Percentiles rank a stretch among this genome's conserved stretches.
These are phyloP conservation scores for Citrullus mucosospermus DNA, from an alignment of 306 rosid species.

Conservation along the genomic window DNA sequence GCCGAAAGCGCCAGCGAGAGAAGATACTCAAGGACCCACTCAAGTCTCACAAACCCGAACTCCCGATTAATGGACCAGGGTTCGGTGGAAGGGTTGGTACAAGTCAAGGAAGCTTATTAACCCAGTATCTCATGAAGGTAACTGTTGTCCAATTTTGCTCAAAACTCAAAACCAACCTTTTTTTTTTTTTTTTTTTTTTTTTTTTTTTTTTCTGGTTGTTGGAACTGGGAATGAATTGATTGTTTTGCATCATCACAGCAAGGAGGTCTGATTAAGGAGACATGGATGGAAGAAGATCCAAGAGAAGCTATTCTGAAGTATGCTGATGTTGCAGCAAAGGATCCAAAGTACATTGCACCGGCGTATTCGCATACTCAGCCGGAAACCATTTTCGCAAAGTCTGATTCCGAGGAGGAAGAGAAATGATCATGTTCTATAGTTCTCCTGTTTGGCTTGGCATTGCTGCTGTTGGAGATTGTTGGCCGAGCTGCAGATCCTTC, in stretches of 20 bases:
- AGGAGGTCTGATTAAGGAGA: conserved; percentile 96
- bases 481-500: not conserved
- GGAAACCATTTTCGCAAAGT: conserved; percentile 68
- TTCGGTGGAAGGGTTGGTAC: conserved; percentile 91
- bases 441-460: not conserved
- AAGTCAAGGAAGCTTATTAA: conserved; percentile 86
- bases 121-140: conserved; percentile 92
- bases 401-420: conserved; percentile 93
- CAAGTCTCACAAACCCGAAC: conserved; percentile 93
- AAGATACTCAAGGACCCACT: conserved; percentile 76
- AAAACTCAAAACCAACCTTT: not conserved
- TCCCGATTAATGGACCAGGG: conserved; percentile 91
- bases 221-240: conserved; percentile 11
- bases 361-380: conserved; percentile 92
- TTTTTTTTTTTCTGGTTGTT: not conserved
- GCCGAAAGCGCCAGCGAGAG: conserved; percentile 85
- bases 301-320: conserved; percentile 91
- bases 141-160: not conserved
- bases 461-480: not conserved
- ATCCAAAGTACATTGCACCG: conserved; percentile 91
- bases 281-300: conserved; percentile 99
- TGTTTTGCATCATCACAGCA: conserved; percentile 38
- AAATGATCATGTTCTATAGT: conserved; percentile 23
- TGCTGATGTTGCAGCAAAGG: conserved; percentile 81
- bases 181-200: not conserved